These are phyloP conservation scores for Lactarius hengduanensis DNA, from an alignment of 768 basidiomycete genomes.

Conservation along the genomic window DNA sequence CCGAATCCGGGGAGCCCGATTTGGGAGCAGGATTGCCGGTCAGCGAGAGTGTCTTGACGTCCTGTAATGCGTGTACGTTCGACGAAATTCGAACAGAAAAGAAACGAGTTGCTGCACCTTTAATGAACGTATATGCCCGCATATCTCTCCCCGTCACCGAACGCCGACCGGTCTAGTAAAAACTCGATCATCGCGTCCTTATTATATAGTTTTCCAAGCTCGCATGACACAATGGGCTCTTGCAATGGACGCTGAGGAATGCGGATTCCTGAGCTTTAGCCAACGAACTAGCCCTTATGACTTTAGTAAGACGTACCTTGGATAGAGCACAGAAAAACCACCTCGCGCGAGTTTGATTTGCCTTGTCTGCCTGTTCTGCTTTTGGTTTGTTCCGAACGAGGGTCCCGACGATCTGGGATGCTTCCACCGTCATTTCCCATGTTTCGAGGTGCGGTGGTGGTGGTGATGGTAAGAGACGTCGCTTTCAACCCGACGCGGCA, in stretches of 20 bases:
- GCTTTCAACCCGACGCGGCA: background rate
- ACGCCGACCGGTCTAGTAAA: conserved; percentile 75
- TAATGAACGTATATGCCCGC: conserved; percentile 84
- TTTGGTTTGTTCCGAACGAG: conserved; percentile 72
- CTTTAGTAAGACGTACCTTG: conserved; percentile 58
- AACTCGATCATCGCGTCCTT: conserved; percentile 93
- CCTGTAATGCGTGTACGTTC: conserved; percentile 45
- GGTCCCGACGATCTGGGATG: conserved; percentile 79
- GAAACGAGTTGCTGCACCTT: conserved; percentile 59
- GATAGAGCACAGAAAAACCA: conserved; percentile 96
- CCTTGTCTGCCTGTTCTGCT: conserved; percentile 87
- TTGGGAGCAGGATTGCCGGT: conserved; percentile 63
- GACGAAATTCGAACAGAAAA: background rate
- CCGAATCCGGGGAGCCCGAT: conserved; percentile 40
- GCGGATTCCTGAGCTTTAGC: background rate
- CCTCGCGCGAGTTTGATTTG: conserved; percentile 80
- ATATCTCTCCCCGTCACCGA: conserved; percentile 92
- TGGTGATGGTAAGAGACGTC: background rate
- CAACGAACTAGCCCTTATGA: background rate
- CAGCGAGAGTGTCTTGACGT: conserved; percentile 80
- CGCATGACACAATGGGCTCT: conserved; percentile 89
- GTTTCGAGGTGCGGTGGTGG: background rate
- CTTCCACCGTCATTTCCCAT: conserved; percentile 93
- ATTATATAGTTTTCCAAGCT: conserved; percentile 93
- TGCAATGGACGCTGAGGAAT: conserved; percentile 67